These are phyloP conservation scores for Podospora pseudopauciseta DNA, from an alignment of 495 filamentous ascomycete species.

Conservation along the genomic window DNA sequence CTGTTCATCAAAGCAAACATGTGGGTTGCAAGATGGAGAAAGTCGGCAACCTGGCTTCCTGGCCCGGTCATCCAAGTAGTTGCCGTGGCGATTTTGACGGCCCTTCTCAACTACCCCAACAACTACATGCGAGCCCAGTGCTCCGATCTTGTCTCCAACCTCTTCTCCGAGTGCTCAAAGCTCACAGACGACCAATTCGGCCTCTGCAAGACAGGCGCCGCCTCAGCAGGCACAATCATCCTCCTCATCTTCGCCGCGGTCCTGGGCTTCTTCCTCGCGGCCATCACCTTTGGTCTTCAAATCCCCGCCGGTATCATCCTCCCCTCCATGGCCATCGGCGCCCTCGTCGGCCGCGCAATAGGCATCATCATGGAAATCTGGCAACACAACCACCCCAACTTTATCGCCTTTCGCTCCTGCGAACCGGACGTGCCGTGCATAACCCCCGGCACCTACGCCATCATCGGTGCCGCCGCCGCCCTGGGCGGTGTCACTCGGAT, in stretches of 20 bases:
- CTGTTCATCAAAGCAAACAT: constrained; percentile 95
- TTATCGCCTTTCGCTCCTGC: constrained; percentile 75
- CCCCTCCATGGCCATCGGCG: constrained; percentile 95
- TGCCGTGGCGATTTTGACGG: constrained; percentile 70
- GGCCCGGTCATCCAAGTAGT: constrained; percentile 74
- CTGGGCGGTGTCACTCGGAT: constrained; percentile 96
- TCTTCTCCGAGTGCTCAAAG: constrained; percentile 86
- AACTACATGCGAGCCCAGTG: constrained; percentile 90
- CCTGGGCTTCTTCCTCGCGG: constrained; percentile 79
- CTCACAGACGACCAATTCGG: constrained; percentile 77
- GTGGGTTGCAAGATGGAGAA: constrained; percentile 78
- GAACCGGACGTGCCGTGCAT: constrained; percentile 87
- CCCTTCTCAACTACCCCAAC: constrained; percentile 90
- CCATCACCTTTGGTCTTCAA: constrained; percentile 92
- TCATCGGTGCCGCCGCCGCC: constrained; percentile 93
- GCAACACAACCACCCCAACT: constrained; percentile 72
- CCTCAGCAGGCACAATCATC: constrained; percentile 69
- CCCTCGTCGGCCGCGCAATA: constrained; percentile 84
- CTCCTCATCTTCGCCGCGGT: constrained; percentile 75
- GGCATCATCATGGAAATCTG: constrained; percentile 87
- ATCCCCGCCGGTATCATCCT: constrained; percentile 95
- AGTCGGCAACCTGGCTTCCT: constrained; percentile 54
- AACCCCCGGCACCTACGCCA: constrained; percentile 91
- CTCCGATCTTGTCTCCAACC: constrained; percentile 83
- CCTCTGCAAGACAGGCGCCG: constrained; percentile 74